These are phyloP conservation scores for Penicillium tannophilum DNA, from an alignment of 495 filamentous ascomycete species.

Conservation along the genomic window DNA sequence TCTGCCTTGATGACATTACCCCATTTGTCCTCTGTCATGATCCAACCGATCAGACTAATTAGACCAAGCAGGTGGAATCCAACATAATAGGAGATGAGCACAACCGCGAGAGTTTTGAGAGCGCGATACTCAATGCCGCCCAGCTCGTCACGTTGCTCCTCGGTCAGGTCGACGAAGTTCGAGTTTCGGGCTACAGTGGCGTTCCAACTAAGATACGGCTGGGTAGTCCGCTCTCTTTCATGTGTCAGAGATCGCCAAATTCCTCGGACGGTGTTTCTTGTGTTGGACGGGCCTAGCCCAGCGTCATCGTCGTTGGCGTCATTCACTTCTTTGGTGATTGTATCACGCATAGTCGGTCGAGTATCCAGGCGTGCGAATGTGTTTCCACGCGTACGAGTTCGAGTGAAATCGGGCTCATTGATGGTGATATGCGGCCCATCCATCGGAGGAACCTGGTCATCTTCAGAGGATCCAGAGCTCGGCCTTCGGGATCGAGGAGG, in stretches of 20 bases:
- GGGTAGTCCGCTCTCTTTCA: constrained; percentile 51
- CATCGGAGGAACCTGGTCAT: constrained; percentile 33
- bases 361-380: constrained; percentile 46
- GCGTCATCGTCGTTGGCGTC: constrained; percentile 25
- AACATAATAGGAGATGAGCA: constrained; percentile 76
- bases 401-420: constrained; percentile 56
- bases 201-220: constrained; percentile 91
- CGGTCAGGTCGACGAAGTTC: constrained; percentile 81
- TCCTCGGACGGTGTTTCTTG: constrained; percentile 37
- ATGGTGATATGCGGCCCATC: constrained; percentile 62
- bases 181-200: constrained; percentile 92
- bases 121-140: constrained; percentile 94
- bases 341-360: constrained; percentile 39
- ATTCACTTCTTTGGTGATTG: constrained; percentile 29
- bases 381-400: constrained; percentile 34
- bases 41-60: constrained; percentile 76
- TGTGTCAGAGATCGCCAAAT: constrained; percentile 45
- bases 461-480: constrained; percentile 23
- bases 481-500: constrained; percentile 17
- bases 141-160: constrained; percentile 89
- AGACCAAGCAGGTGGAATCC: constrained; percentile 75
- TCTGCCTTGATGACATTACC: constrained; percentile 59
- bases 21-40: constrained; percentile 59
- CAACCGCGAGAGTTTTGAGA: constrained; percentile 77
- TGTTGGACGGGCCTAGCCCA: constrained; percentile 23